phyloP scores from a whole-genome alignment of 345 rosid species.

The Reutealis trisperma region DNA sequence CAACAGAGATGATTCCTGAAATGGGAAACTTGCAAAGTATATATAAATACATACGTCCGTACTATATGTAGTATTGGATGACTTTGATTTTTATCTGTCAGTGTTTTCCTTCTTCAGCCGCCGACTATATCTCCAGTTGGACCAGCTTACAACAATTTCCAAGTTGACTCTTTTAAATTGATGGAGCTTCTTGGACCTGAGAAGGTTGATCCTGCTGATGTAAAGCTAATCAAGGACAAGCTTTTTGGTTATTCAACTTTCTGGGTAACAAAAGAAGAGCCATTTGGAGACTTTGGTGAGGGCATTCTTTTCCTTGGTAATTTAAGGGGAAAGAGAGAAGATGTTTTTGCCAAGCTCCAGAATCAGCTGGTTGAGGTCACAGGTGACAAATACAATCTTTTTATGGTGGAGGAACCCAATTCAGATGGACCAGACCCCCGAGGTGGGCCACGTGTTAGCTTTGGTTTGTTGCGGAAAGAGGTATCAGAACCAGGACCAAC shows the following conservation, averaged over 20 bases:
- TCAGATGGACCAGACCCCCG: constrained; percentile 92
- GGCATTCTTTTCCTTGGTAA: constrained; percentile 91
- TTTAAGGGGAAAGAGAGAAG: constrained; percentile 77
- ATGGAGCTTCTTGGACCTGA: constrained; percentile 99
- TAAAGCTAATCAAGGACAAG: constrained; percentile 72
- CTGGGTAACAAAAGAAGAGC: constrained; percentile 98
- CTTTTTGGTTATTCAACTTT: constrained; percentile 91
- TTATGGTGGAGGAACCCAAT: constrained; percentile 96
- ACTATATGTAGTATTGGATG: neutral
- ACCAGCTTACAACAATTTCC: constrained; percentile 66
- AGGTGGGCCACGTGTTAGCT: constrained; percentile 94
- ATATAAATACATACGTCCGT: neutral
- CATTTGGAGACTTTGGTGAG: constrained; percentile 87
- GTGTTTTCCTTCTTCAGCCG: constrained; percentile 47
- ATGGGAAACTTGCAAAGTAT: neutral
- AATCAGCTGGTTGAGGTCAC: constrained; percentile 58
- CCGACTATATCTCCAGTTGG: constrained; percentile 65
- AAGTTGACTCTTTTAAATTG: constrained; percentile 84
- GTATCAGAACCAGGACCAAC: constrained; percentile 96
- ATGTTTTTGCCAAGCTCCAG: constrained; percentile 80
- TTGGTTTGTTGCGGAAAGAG: constrained; percentile 89
- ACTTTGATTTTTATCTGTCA: constrained; percentile 16
- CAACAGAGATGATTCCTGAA: neutral
- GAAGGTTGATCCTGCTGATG: constrained; percentile 84
- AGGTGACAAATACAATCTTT: constrained; percentile 78